Base-by-base conservation (phyloP, 1,284 basidiomycete species). In the Rhodofomes roseus region DNA sequence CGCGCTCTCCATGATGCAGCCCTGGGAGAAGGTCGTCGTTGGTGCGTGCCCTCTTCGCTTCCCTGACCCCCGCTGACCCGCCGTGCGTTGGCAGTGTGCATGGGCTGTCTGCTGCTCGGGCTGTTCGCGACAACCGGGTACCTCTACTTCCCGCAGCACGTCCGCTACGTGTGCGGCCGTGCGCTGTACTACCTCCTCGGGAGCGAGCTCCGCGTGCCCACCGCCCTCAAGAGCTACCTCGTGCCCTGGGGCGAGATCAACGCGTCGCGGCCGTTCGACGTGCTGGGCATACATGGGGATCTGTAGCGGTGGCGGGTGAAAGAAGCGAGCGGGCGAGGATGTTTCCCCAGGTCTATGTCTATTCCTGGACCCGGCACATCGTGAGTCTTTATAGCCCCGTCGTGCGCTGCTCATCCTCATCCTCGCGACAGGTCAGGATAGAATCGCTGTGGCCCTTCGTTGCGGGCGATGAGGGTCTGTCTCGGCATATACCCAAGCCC, bases 11-110 rank as follows among this genome's bases (percentile, higher is more conserved):
- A 76, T 83, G 63, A 70, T 85, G 58, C 82, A 85, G 66, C 79
- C 81, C 60, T 85, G 83, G 84, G 84, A 85, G 75, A 84, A 84
- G 68, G 63, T 83, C 54, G 72, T 84, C 46, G 76, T 79, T 58
- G 65, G 83, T 84, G 63, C 68, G 82, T 76, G 37, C 11, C 44
- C 57, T 53, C 36, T 25, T 8, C 18, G 23, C 7, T 14, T 20
- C 43, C 36, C 2, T 16, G 36, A 37, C 6, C 27, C 29, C n/a
- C 31, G 4, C 31, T 36, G 2, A 34, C 31, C 37, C 4, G 37
- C 31, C 22, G 46, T 22, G 31, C 40, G 34, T 44, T n/a, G 18
- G 34, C 62, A 78, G 77, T 76, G 27, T 54, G 66, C 4, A 60
- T 77, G 48, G 56, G 74, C 39, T 68, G 69, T 58, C 56, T 73